These are phyloP conservation scores for Eustoma russellianum DNA, from an alignment of 257 asterid genomes.

Conservation along the genomic window DNA sequence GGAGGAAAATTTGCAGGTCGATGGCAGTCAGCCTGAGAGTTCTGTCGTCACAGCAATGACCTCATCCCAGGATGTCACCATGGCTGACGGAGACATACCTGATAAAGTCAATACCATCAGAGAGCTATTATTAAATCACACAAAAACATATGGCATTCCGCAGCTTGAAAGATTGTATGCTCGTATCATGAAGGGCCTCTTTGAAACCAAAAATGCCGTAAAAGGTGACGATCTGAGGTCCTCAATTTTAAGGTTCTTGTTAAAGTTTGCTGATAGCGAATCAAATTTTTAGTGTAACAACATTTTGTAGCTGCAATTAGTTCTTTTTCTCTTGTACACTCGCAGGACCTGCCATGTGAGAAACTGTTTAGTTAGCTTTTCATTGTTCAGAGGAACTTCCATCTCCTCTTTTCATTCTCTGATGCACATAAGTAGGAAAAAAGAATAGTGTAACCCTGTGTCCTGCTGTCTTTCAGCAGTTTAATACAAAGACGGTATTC, in stretches of 20 bases:
- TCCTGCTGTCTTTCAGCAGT: not conserved
- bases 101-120: slow-evolving; percentile 43
- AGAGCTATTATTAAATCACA: slow-evolving; percentile 41
- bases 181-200: slow-evolving; percentile 61
- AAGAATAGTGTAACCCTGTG: not conserved
- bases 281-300: slow-evolving; percentile 33
- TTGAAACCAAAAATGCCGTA: slow-evolving; percentile 47
- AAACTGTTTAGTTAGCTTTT: too few species aligned
- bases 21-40: slow-evolving; percentile 22
- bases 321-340: not conserved
- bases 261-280: slow-evolving; percentile 50
- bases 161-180: slow-evolving; percentile 76
- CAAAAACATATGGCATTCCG: slow-evolving; percentile 53
- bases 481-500: not conserved
- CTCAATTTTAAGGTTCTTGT: slow-evolving; percentile 69
- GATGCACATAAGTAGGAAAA: slow-evolving; percentile 2
- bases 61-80: slow-evolving; percentile 29
- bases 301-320: slow-evolving; percentile 12
- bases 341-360: not conserved
- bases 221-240: slow-evolving; percentile 45
- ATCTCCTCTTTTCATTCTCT: not conserved
- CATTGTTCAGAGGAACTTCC: not conserved
- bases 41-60: slow-evolving; percentile 12
- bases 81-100: slow-evolving; percentile 48
- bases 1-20: slow-evolving; percentile 27